Base-by-base conservation (phyloP, 1,284 basidiomycete species). In the Volvariella surrecta region DNA sequence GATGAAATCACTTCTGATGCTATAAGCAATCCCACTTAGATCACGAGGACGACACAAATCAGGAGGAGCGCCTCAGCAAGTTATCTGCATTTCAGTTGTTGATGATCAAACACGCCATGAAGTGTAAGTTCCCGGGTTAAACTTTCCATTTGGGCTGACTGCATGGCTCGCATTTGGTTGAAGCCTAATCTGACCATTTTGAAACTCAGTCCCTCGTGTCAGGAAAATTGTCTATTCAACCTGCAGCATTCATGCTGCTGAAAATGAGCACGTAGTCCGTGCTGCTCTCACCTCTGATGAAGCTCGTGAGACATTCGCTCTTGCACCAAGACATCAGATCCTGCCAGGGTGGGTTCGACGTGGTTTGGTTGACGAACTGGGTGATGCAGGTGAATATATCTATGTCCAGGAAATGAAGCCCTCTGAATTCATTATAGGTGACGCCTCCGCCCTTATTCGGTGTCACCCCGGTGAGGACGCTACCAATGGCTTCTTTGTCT, bases 61-160 rank as follows among this genome's bases (percentile, higher is more conserved):
- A 71, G 45, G 74, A 80, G 44, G 76, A 78, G 39, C 81, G 93
- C 21, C 70, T 97, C 35, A 74, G 77, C 50, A 90, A 89, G 51
- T 74, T 97, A 17, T 80, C 90, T 1, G 66, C 72, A 9, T 97
- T 97, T 62, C 96, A 99, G 58, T 70, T 91, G n/a, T 73, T 79
- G 60, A 94, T 98, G 80, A 82, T 99, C 53, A 79, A 78, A 52
- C 96, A 98, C 57, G 95, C 95, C 7, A 92, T 99, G 82, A 83
- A 82, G 59, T 99, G 91, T 91, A 58, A 57, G 74, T 34, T 39
- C 20, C 13, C 16, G 13, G n/a, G 17, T 16, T 15, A 15, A 6
- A 35, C 13, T 35, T 16, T 35, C 4, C 18, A n/a, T 7, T 19
- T 35, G 18, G 18, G 9, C 15, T 31, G 30, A 9, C 15, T 9